Percentiles rank a stretch among this genome's conserved stretches.
Conservation (phyloP, 2,329 filamentous ascomycete species). For the Elsinoe batatas region DNA sequence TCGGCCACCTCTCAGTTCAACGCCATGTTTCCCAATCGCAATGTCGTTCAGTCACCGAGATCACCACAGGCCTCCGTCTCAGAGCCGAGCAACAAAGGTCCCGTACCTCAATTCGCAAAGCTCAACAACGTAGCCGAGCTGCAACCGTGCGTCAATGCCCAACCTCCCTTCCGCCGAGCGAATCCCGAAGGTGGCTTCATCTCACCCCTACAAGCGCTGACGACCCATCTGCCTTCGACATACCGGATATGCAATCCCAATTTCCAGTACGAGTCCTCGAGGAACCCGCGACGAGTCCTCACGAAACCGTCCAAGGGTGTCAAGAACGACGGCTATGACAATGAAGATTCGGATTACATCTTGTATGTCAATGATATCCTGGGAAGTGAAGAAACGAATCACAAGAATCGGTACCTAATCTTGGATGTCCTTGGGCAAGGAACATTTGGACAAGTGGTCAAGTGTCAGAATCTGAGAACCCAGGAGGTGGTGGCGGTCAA, state of each 20-base stretch:
- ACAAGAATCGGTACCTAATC: slow-evolving; percentile 98
- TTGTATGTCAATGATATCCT: slow-evolving; percentile 98
- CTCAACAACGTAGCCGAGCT: slow-evolving; percentile 64
- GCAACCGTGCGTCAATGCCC: slow-evolving; percentile 70
- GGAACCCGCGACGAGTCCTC: slow-evolving; percentile 87
- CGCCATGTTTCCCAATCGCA: slow-evolving; percentile 54
- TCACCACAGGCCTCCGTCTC: slow-evolving; percentile 34
- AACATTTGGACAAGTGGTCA: slow-evolving; percentile 97
- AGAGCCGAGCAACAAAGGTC: slow-evolving; percentile 43
- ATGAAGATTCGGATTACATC: slow-evolving; percentile 98
- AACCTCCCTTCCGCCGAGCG: slow-evolving; percentile 84
- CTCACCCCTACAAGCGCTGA: slow-evolving; percentile 91
- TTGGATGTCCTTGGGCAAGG: slow-evolving; percentile 94
- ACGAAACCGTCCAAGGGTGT: slow-evolving; percentile 97
- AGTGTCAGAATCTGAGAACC: slow-evolving; percentile 96
- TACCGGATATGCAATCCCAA: slow-evolving; percentile 97
- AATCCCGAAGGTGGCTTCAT: slow-evolving; percentile 97
- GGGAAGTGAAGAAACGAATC: slow-evolving; percentile 92
- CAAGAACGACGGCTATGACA: slow-evolving; percentile 98
- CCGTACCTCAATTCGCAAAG: slow-evolving; percentile 81
- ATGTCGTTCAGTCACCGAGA: slow-evolving; percentile 28
- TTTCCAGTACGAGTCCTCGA: slow-evolving; percentile 97
- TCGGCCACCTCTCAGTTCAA: slow-evolving; percentile 48
- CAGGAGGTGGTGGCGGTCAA: slow-evolving; percentile 98
- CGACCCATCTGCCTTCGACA: slow-evolving; percentile 82